These are phyloP conservation scores for Fraxinus angustifolia DNA, from an alignment of 305 asterid species.

Conservation along the genomic window DNA sequence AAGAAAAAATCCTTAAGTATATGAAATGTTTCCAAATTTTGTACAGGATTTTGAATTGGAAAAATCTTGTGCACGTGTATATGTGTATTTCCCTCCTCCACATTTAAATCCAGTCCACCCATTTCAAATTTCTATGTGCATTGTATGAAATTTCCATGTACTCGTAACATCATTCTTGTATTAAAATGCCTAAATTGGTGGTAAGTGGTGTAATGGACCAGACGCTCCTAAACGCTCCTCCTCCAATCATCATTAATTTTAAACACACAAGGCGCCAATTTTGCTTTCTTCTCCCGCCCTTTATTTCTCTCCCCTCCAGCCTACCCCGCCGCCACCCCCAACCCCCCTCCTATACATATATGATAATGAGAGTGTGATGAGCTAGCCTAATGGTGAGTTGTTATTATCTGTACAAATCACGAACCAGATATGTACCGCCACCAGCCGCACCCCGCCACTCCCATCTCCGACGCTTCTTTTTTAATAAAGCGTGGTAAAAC, in stretches of 20 bases:
- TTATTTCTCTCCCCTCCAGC: neutral
- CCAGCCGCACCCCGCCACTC: conserved; percentile 79
- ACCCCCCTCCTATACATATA: neutral
- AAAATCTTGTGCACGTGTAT: too few relatives aligned
- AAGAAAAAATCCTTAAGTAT: too few relatives aligned
- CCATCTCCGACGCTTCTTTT: conserved; percentile 53
- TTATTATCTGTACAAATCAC: neutral
- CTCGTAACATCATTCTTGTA: too few relatives aligned
- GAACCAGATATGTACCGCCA: conserved; percentile 49
- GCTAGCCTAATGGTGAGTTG: neutral
- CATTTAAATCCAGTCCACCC: too few relatives aligned
- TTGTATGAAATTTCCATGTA: too few relatives aligned
- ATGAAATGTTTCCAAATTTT: too few relatives aligned
- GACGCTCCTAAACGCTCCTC: conserved; percentile 24
- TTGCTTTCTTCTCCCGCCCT: conserved; percentile 32
- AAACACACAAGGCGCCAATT: conserved; percentile 56
- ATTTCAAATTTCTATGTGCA: too few relatives aligned
- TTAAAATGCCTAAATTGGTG: too few relatives aligned
- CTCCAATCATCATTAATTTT: neutral
- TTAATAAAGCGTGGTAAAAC: conserved; percentile 53
- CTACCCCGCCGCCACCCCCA: neutral
- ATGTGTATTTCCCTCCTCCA: too few relatives aligned
- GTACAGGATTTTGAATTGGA: too few relatives aligned
- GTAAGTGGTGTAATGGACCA: neutral
- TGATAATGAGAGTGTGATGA: neutral